Conservation (phyloP, 2,329 filamentous ascomycete species). For the Cytospora piceicola region DNA sequence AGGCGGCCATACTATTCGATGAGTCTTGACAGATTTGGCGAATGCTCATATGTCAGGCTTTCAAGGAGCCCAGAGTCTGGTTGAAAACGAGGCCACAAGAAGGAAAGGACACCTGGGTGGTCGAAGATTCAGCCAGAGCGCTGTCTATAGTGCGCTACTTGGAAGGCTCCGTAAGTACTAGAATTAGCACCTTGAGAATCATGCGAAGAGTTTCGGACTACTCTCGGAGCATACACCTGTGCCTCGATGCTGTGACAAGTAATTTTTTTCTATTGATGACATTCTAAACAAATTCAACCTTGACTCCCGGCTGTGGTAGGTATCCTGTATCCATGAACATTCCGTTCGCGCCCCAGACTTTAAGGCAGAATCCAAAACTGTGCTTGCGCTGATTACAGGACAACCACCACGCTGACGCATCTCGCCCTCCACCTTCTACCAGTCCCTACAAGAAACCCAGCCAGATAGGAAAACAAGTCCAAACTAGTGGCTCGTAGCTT, state of each 20-base stretch:
- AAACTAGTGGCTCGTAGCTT: neutral
- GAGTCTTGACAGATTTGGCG: neutral
- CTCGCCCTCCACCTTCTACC: neutral
- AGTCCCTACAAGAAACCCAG: neutral
- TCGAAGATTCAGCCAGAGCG: neutral
- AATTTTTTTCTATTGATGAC: neutral
- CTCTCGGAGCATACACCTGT: neutral
- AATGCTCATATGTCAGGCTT: neutral
- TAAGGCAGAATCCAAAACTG: neutral
- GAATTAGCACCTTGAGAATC: neutral
- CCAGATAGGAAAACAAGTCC: neutral
- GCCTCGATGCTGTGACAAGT: neutral
- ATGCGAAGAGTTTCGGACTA: neutral
- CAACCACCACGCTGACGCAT: neutral
- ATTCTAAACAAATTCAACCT: neutral
- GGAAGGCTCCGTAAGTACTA: neutral
- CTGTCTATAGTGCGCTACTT: neutral
- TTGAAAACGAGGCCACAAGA: neutral
- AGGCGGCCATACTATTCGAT: neutral
- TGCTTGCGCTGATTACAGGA: neutral
- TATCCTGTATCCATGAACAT: neutral
- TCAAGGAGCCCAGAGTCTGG: neutral
- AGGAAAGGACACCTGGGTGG: neutral
- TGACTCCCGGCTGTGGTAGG: neutral
- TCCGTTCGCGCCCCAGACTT: conserved; percentile 8